Evolutionary conservation across 139 green algal species (phyloP), one percentile per base, ranked within the genome.

Genomic region (Limnomonas spitsbergensis): DNA sequence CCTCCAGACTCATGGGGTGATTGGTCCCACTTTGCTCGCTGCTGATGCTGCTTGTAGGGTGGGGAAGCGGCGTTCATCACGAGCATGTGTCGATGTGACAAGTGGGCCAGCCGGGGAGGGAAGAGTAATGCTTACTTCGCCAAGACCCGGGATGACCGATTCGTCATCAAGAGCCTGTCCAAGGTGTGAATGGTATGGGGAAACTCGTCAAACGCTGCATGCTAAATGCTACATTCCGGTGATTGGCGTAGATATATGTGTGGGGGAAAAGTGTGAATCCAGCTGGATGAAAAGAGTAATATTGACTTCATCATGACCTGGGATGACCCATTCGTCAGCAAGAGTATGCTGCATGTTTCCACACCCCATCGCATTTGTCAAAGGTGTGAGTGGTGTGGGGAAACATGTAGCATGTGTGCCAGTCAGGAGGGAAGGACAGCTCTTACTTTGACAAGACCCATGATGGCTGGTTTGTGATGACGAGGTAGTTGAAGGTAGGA

Each of bases 51-150:
- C 71, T 78, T 53, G 94, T 40, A 75, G 31, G 94, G 93, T 37
- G 93, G 92, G 2, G 87, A 96, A 77, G 79, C 79, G 0, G 87
- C 91, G 0, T 98, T 93, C 80, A 73, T 96, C 38, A 85, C 88
- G 24, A 94, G 88, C 68, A 80, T 99, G n/a, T 90, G 79, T 36
- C 86, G 92, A 67, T 98, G 88, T 77, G 77, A 81, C 53, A 40
- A 37, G 27, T 87, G 81, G 82, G 76, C 82, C 4, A 85, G 90
- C 4, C 80, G 86, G 26, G 96, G 95, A 4, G 96, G 96, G 76
- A 98, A 98, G 83, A 92, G 82, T 38, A 90, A 91, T 14, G 90
- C 92, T 1, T 98, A 95, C 85, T 99, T 99, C 87, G 95, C 94
- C 32, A 98, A 96, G 68, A 91, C 82, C 6, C 70, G 77, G 4